These are phyloP conservation scores for Pseudotulostoma volvatum DNA, from an alignment of 495 filamentous ascomycete genomes.

Conservation along the genomic window DNA sequence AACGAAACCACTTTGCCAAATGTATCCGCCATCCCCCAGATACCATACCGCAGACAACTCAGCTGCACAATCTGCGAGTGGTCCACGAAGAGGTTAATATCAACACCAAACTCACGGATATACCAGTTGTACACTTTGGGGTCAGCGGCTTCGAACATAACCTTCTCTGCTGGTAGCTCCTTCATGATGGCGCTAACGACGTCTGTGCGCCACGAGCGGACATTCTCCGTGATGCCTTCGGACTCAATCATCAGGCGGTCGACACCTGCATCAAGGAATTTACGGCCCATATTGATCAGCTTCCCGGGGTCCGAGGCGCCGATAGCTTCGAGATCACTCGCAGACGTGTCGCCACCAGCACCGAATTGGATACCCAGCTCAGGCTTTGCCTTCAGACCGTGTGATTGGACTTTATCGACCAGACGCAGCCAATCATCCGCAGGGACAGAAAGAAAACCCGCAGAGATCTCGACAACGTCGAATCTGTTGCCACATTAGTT, in stretches of 20 bases:
- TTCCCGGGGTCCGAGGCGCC: constrained; percentile 37
- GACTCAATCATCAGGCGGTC: constrained; percentile 46
- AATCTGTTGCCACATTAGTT: constrained; percentile 17
- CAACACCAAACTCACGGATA: constrained; percentile 41
- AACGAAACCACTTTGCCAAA: constrained; percentile 42
- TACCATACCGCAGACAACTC: constrained; percentile 33
- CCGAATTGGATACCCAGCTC: constrained; percentile 46
- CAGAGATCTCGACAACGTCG: constrained; percentile 38
- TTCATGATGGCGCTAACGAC: constrained; percentile 39
- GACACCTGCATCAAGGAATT: constrained; percentile 38
- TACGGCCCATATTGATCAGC: constrained; percentile 31
- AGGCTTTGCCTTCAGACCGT: constrained; percentile 39
- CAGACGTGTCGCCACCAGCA: constrained; percentile 39
- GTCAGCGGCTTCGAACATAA: constrained; percentile 49
- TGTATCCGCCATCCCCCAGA: constrained; percentile 41
- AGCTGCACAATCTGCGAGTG: constrained; percentile 46
- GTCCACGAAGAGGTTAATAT: constrained; percentile 44
- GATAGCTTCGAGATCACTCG: constrained; percentile 30
- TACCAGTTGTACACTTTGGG: constrained; percentile 44
- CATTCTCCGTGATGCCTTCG: constrained; percentile 47
- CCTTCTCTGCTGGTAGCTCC: constrained; percentile 34
- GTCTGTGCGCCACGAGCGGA: constrained; percentile 38
- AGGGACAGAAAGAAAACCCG: constrained; percentile 39
- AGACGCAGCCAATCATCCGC: constrained; percentile 41
- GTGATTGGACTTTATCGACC: constrained; percentile 33